phyloP scores from a whole-genome alignment of 768 basidiomycete species.

The Leccinum barrowsii region DNA sequence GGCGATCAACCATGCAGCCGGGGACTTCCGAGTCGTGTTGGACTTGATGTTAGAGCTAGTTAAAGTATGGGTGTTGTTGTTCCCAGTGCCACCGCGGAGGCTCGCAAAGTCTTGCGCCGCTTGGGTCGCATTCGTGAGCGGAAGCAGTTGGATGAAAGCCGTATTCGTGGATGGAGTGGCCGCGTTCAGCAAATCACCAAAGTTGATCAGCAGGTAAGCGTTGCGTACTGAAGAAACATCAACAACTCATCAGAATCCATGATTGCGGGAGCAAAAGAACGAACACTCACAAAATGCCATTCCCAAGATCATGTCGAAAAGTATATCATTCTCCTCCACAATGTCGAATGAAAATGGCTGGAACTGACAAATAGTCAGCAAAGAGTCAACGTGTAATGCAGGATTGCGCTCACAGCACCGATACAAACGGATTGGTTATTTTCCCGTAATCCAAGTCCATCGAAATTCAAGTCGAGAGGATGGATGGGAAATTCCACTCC shows the following conservation, averaged over 20 bases:
- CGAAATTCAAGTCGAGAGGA: constrained; percentile 55
- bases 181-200: constrained; percentile 55
- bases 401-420: constrained; percentile 40
- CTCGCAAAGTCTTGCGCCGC: constrained; percentile 23
- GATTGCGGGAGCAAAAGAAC: neutral
- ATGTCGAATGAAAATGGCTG: constrained; percentile 60
- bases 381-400: neutral
- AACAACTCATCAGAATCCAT: neutral
- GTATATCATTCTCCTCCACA: constrained; percentile 10
- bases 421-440: constrained; percentile 32
- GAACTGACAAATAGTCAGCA: constrained; percentile 42
- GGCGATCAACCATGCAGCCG: constrained; percentile 12
- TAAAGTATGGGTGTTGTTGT: constrained; percentile 33
- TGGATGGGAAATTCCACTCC: constrained; percentile 59
- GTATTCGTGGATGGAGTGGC: constrained; percentile 33
- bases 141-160: constrained; percentile 64
- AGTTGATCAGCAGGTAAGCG: constrained; percentile 60
- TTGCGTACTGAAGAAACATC: constrained; percentile 50
- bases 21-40: neutral
- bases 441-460: constrained; percentile 12
- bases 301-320: constrained; percentile 65
- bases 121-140: constrained; percentile 47
- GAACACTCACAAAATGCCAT: constrained; percentile 62
- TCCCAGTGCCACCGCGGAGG: constrained; percentile 23
- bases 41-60: constrained; percentile 31